Evolutionary conservation across 768 basidiomycete species (phyloP), one percentile per base, ranked within the genome.

Genomic region (Leccinum olivaceopallidum): DNA sequence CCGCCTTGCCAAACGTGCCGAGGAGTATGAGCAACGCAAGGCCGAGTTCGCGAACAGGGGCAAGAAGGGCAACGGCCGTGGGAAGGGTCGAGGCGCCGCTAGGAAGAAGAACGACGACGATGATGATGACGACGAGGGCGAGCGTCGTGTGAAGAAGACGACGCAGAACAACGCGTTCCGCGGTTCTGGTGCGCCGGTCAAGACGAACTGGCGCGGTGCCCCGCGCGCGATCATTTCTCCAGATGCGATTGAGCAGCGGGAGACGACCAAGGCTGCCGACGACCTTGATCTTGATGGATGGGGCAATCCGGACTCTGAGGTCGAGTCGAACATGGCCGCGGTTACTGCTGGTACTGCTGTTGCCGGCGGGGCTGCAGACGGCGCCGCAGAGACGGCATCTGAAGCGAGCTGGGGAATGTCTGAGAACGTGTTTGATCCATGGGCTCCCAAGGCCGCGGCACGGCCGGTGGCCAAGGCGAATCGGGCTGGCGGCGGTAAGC

Each of bases 121-220:
- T 1, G 60, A 59, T 6, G 59, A 51, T 2, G 53, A 48, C 4
- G 44, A 47, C 30, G 61, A 60, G 9, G 34, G 56, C 6, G 57
- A 59, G 39, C 3, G 50, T 20, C 10, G 30, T 12, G 52, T 24
- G n/a, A 60, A 2, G 57, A 60, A 53, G 24, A 9, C 51, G 39
- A 22, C 18, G 24, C 66, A 61, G 16, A 59, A 55, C 60, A 68
- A 63, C 48, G 58, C 51, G 6, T 73, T 72, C 63, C 63, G 70
- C 18, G 72, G 73, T 26, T 59, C 70, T 10, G 72, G 73, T 10
- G 73, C 70, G 3, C 68, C 72, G 2, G 68, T 73, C 53, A 75
- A 52, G 63, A 73, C 67, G 1, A 73, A 68, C 39, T 73, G 72
- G 72, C 70, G 70, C 5, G 70, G 72, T 0, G 39, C 62, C 13